Conservation (phyloP, 1,284 basidiomycete species). For the Rhodotorula sp. region DNA sequence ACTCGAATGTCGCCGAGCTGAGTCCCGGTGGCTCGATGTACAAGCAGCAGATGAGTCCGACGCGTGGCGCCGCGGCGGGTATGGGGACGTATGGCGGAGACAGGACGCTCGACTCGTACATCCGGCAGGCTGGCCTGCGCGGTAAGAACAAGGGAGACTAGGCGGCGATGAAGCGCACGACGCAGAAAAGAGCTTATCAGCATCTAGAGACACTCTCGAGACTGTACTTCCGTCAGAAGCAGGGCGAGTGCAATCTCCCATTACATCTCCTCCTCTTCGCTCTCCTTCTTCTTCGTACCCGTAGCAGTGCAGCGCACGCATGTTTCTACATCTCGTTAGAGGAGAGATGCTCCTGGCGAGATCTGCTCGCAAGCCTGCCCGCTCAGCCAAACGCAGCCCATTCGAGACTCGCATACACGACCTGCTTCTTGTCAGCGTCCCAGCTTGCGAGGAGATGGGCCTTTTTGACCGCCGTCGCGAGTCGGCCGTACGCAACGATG, state of each 20-base stretch:
- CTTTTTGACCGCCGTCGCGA: slow-evolving; percentile 98
- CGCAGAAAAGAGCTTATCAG: background rate
- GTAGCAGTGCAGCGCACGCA: too few species aligned
- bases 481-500: slow-evolving; percentile 86
- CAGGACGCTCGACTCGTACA: slow-evolving; percentile 4
- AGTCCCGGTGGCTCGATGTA: too few species aligned
- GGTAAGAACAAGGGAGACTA: slow-evolving; percentile 23
- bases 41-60: background rate
- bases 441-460: slow-evolving; percentile 86
- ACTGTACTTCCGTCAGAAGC: background rate
- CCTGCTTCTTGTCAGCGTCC: slow-evolving; percentile 60
- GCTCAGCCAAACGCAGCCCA: slow-evolving; percentile 40
- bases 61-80: background rate
- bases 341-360: too few species aligned
- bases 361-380: background rate
- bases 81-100: slow-evolving; percentile 7
- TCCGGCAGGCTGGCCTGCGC: slow-evolving; percentile 18
- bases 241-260: background rate
- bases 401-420: slow-evolving; percentile 33
- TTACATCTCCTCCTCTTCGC: too few species aligned
- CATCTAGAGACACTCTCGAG: background rate
- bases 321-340: background rate
- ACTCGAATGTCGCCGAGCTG: background rate
- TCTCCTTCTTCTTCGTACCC: too few species aligned
- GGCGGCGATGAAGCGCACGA: background rate